Evolutionary conservation across 1,139 yeast genomes (phyloP), one percentile per base, ranked within the genome.

Genomic region (Scheffersomyces illinoinensis): DNA sequence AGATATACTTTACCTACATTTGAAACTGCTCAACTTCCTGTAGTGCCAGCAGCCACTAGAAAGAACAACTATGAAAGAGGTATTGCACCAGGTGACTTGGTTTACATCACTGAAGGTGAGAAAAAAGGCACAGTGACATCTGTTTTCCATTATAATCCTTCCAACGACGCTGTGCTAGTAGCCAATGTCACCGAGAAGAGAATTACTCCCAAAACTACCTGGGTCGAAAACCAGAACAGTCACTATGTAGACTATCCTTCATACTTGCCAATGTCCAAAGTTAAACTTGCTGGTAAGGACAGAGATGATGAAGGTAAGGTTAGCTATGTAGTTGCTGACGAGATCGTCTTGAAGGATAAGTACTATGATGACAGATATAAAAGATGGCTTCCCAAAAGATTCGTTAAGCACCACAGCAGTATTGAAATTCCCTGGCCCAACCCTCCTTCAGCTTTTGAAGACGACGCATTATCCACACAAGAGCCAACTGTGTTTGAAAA

Each of bases 381-480:
- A 71, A 81, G 82, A 69, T 85, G 90, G 82, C 77, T 92, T 78
- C 97, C 97, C 23, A 84, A 84, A 62, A 85, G 98, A 75, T 85
- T 86, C 64, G 92, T 93, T 18, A 85, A 83, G 64, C 82, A 85
- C 65, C 93, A 91, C 66, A 85, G 85, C 52, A 81, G 84, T 54
- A 77, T 91, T 59, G 85, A 86, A 54, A 86, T 93, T 57, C 98
- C 98, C 58, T 93, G 97, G 96, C 98, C 98, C 52, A 84, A 86
- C 64, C 97, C 97, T 1, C 88, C 86, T 48, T 79, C 82, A 8
- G 76, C 78, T n/a, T 68, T 74, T 2, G 84, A 83, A 64, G 90
- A 87, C 58, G 91, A 90, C 56, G 74, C 74, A 17, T 76, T 86
- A 58, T 77, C 84, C 2, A 91, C 98, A 0, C 73, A 75, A 14